A percentile compares a stretch with the other conserved stretches of the same genome.
Conservation (phyloP, 2,329 filamentous ascomycete species). For the Didymella lethalis region DNA sequence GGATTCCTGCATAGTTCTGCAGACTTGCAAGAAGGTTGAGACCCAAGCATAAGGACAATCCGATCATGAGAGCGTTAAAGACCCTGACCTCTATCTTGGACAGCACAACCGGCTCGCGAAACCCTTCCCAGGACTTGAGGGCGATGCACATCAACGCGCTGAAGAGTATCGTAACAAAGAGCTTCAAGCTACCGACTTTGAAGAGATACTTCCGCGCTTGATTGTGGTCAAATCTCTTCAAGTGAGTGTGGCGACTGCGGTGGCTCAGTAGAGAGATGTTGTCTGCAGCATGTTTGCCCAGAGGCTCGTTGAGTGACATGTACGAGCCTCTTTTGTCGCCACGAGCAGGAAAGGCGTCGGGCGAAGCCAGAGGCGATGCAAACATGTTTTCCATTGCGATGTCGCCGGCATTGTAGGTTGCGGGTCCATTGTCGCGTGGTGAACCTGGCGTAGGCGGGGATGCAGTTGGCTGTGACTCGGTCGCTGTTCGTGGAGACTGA, state of each 20-base stretch:
- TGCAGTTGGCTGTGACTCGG: slow-evolving; percentile 2
- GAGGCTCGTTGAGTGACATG: slow-evolving; percentile 28
- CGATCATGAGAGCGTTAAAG: slow-evolving; percentile 48
- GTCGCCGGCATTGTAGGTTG: slow-evolving; percentile 30
- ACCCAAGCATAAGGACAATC: slow-evolving; percentile 45
- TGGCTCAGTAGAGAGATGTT: slow-evolving; percentile 28
- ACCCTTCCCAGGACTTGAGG: slow-evolving; percentile 44
- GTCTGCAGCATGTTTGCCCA: slow-evolving; percentile 29
- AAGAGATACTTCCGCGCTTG: slow-evolving; percentile 41
- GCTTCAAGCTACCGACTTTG: slow-evolving; percentile 36
- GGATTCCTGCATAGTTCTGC: slow-evolving; percentile 44
- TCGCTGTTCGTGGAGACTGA: slow-evolving; percentile 4
- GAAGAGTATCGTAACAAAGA: slow-evolving; percentile 43
- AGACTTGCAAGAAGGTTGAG: slow-evolving; percentile 46
- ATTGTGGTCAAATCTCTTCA: slow-evolving; percentile 45
- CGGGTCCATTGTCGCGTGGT: slow-evolving; percentile 23
- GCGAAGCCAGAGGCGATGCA: slow-evolving; percentile 31
- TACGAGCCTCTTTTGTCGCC: slow-evolving; percentile 32
- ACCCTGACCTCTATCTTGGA: slow-evolving; percentile 38
- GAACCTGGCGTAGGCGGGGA: slow-evolving; percentile 24
- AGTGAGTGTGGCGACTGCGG: slow-evolving; percentile 21
- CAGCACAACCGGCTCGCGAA: slow-evolving; percentile 32
- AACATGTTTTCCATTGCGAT: slow-evolving; percentile 37
- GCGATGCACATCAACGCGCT: slow-evolving; percentile 40
- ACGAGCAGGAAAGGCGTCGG: slow-evolving; percentile 16